Evolutionary conservation across 75 land plant genomes (phyloP).

Genomic region (Pseudotsuga menziesii): DNA sequence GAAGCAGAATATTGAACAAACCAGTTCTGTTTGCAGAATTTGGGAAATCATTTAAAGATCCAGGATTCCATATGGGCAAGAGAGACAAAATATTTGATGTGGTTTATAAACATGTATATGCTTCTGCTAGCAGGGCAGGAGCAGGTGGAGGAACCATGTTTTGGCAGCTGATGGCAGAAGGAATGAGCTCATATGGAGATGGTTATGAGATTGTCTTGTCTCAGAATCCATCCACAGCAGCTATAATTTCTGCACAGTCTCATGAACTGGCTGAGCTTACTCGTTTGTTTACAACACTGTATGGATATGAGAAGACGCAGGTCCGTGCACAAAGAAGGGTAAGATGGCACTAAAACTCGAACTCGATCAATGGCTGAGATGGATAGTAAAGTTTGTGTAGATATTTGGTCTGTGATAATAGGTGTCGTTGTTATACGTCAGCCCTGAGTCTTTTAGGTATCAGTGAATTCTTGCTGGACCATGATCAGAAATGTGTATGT

Average conservation of each 20-base stretch:
- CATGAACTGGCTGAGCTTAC: neutral
- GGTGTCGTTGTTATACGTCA: no score
- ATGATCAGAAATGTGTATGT: no score
- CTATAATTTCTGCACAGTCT: constrained; percentile 47
- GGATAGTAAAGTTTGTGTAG: no score
- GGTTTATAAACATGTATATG: constrained; percentile 52
- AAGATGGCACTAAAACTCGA: no score
- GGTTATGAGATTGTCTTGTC: constrained; percentile 68
- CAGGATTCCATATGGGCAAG: constrained; percentile 36
- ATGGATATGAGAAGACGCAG: no score
- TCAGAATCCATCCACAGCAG: constrained; percentile 45
- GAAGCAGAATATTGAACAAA: constrained; percentile 40
- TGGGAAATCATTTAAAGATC: constrained; percentile 61
- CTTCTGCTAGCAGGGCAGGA: constrained; percentile 50
- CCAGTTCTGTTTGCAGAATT: constrained; percentile 81
- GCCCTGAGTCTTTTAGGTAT: no score
- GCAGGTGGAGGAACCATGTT: constrained; percentile 74
- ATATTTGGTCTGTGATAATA: no score
- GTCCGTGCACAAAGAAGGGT: no score
- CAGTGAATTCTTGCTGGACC: no score
- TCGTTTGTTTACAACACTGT: no score
- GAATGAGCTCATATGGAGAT: constrained; percentile 60
- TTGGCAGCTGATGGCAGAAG: constrained; percentile 77
- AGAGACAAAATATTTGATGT: constrained; percentile 42
- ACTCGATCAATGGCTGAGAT: no score